Evolutionary conservation across 1,284 basidiomycete species (phyloP), one percentile per base, ranked within the genome.

Genomic region (Apiotrichum domesticum): DNA sequence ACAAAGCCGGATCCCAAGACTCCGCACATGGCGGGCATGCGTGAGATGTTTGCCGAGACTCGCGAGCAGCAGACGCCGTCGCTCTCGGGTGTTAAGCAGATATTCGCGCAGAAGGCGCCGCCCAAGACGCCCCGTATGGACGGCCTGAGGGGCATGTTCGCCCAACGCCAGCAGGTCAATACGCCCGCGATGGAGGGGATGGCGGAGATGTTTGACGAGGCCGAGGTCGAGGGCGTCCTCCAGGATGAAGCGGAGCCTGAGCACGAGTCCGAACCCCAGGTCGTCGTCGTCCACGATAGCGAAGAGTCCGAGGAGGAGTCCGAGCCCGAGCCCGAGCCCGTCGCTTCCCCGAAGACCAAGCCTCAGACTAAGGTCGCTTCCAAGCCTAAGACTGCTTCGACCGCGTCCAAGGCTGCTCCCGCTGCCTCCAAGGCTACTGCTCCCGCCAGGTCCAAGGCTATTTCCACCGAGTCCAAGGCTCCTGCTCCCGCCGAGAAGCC

Each of bases 41-140:
- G 50, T 1, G 52, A 60, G 32, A 33, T 60, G 11, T 29, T 54
- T 10, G 35, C 43, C 7, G 42, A 43, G 32, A 40, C 15, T 5
- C 15, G 5, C 13, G 54, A 32, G 39, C 46, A 33, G 15, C 3
- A 15, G 13, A 55, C 47, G 6, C 55, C 55, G 9, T 43, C 33
- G 8, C 34, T 52, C 11, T 8, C 33, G 4, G 55, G 51, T 13
- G 51, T 57, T 15, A 45, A 35, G 42, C 41, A 50, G 5, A 14
- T 57, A 35, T 35, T 53, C 35, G 21, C 6, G 33, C 47, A 58
- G n/a, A 46, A 11, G 5, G 41, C 56, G 13, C 33, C 51, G 13
- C 49, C 61, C 3, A 43, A 37, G 10, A 66, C 68, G 9, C 68
- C 68, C 3, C 54, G 29, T 2, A 59, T 67, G 59, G 54, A 56